Conservation (phyloP, 768 basidiomycete genomes). For the Tulasnella sp. region DNA sequence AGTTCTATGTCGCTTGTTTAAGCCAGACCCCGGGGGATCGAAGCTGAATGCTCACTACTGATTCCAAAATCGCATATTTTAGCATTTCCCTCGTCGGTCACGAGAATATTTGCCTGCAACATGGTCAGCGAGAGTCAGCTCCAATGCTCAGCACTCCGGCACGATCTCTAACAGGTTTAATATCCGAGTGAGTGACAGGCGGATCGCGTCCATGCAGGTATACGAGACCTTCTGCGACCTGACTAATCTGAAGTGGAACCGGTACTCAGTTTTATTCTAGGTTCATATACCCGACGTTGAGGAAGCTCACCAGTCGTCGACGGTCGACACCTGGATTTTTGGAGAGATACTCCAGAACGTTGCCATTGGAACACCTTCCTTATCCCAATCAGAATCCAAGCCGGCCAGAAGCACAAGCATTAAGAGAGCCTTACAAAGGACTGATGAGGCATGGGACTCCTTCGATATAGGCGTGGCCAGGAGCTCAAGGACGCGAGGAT, state of each 20-base stretch:
- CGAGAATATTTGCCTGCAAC: constrained; percentile 13
- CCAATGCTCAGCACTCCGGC: no score
- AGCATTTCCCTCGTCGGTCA: constrained; percentile 19
- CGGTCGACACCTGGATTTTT: not conserved
- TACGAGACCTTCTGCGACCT: constrained; percentile 34
- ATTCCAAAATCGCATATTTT: constrained; percentile 29
- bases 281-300: not conserved
- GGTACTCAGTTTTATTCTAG: no score
- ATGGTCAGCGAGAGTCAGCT: not conserved
- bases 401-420: no score
- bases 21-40: not conserved
- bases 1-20: not conserved
- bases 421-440: no score
- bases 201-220: constrained; percentile 35
- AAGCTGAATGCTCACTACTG: not conserved
- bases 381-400: no score
- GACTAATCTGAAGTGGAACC: constrained; percentile 16
- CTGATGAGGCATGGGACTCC: not conserved
- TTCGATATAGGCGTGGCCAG: constrained; percentile 14
- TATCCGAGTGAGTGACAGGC: constrained; percentile 36
- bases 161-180: constrained; percentile 35
- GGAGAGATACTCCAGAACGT: constrained; percentile 22
- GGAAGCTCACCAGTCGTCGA: not conserved
- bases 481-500: constrained; percentile 7
- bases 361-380: no score